Conservation (phyloP, 2,329 filamentous ascomycete genomes). For the Neonectria ditissima region DNA sequence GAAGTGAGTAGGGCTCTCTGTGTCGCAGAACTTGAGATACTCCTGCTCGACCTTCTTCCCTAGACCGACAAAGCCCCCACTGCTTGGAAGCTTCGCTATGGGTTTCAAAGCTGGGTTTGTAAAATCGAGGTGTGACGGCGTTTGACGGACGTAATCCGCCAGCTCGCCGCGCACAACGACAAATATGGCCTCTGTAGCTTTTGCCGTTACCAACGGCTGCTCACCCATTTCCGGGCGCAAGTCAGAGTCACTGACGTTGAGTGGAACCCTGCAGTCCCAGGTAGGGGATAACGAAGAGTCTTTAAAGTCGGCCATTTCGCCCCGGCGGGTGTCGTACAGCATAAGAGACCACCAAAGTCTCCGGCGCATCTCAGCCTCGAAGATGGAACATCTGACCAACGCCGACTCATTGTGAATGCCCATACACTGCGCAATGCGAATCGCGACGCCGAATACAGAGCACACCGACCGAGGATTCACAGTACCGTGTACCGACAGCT, state of each 20-base stretch:
- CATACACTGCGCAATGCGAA: constrained; percentile 69
- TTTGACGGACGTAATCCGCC: constrained; percentile 53
- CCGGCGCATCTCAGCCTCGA: constrained; percentile 70
- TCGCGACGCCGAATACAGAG: constrained; percentile 63
- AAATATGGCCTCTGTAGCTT: constrained; percentile 58
- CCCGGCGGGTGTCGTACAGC: constrained; percentile 67
- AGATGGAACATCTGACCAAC: constrained; percentile 41
- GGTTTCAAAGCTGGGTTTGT: constrained; percentile 48
- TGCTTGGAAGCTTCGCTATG: constrained; percentile 41
- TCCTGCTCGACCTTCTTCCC: constrained; percentile 57
- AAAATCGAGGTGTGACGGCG: constrained; percentile 50
- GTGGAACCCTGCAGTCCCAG: constrained; percentile 57
- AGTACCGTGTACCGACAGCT: constrained; percentile 60
- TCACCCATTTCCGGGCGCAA: constrained; percentile 56
- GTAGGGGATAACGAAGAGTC: constrained; percentile 46
- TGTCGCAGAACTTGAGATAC: constrained; percentile 58
- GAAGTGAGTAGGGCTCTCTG: constrained; percentile 54
- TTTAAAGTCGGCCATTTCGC: constrained; percentile 60
- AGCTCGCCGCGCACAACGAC: constrained; percentile 54
- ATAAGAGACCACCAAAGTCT: constrained; percentile 72
- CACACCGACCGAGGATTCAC: constrained; percentile 64
- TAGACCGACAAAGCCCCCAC: constrained; percentile 48
- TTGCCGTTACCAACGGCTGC: constrained; percentile 41
- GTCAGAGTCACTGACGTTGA: constrained; percentile 61
- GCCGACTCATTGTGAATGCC: constrained; percentile 63